phyloP scores from a whole-genome alignment of 2,329 filamentous ascomycete species.

The Talaromyces sp. region DNA sequence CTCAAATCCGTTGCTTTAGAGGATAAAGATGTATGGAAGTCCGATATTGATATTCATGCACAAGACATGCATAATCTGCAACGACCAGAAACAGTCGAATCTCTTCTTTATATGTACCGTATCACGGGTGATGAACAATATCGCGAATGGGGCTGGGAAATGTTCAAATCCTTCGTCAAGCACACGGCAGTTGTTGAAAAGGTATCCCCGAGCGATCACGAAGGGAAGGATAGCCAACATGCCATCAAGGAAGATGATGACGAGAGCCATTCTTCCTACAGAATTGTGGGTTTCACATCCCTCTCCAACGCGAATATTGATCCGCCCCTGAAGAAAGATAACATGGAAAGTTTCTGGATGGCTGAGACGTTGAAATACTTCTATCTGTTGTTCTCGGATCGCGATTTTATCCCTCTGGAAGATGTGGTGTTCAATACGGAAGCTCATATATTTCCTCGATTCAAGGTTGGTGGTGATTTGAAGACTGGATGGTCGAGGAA shows the following conservation, averaged over 20 bases:
- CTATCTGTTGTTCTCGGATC: conserved; percentile 84
- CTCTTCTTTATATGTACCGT: conserved; percentile 96
- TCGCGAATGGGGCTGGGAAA: conserved; percentile 96
- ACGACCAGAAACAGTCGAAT: conserved; percentile 93
- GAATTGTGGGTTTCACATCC: conserved; percentile 66
- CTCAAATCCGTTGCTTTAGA: conserved; percentile 33
- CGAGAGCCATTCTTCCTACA: conserved; percentile 15
- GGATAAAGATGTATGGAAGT: conserved; percentile 53
- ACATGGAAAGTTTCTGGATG: conserved; percentile 99
- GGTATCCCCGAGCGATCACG: conserved; percentile 27
- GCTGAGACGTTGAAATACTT: conserved; percentile 98
- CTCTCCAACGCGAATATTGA: conserved; percentile 67
- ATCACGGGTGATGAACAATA: conserved; percentile 89
- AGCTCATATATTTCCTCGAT: conserved; percentile 82
- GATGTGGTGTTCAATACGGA: conserved; percentile 93
- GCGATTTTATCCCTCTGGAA: conserved; percentile 76
- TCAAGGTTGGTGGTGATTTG: conserved; percentile 59
- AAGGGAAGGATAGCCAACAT: conserved; percentile 11
- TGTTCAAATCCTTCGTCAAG: conserved; percentile 88
- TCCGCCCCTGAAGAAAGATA: conserved; percentile 68
- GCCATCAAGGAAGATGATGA: not conserved
- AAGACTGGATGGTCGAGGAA: conserved; percentile 39
- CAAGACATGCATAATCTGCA: conserved; percentile 90
- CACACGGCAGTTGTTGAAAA: conserved; percentile 74
- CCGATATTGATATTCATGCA: conserved; percentile 74